Base-by-base conservation (phyloP, 1,284 basidiomycete species). In the Bjerkandera adusta region DNA sequence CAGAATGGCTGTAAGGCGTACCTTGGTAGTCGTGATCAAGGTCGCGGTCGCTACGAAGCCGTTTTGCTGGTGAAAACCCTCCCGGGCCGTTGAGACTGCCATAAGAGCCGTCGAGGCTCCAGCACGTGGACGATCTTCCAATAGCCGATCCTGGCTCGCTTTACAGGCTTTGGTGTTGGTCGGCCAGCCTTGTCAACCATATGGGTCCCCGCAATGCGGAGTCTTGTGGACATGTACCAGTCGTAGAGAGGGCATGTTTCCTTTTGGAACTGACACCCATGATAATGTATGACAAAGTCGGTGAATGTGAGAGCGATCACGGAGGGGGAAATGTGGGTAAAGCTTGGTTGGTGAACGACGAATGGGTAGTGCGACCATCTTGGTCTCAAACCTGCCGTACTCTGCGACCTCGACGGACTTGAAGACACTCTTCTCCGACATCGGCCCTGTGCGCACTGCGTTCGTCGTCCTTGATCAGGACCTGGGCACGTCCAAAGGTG, bases 401-500 rank as follows among this genome's bases (percentile, higher is more conserved):
- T 83, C 84, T 21, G 92, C 89, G 36, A 98, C 95, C 5, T 90
- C 90, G 3, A 87, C 85, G 47, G 93, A 97, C 67, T 72, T 99
- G 29, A 79, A 91, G 59, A 94, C 93, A 0, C 79, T 95, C 40
- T 97, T 98, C 72, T 97, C 95, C 12, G 92, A 95, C 64, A 81
- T 97, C 52, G 97, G 94, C 2, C 97, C 96, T 10, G 85, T 99
- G 16, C 81, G 93, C 37, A 87, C 90, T 29, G 96, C 94, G 0
- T 99, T 99, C 62, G 85, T 99, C 1, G 96, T 98, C 10, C 83
- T 85, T 3, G 86, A 92, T 52, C 79, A 78, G 37, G 84, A 81
- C 35, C 83, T 86, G 0, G 87, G 89, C 30, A 77, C 85, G 24
- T 95, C 92, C 3, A 97, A 97, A 65, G 97, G 96, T 56, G 96